Conservation (phyloP, 805 yeast species). For the Wickerhamia fluorescens region DNA sequence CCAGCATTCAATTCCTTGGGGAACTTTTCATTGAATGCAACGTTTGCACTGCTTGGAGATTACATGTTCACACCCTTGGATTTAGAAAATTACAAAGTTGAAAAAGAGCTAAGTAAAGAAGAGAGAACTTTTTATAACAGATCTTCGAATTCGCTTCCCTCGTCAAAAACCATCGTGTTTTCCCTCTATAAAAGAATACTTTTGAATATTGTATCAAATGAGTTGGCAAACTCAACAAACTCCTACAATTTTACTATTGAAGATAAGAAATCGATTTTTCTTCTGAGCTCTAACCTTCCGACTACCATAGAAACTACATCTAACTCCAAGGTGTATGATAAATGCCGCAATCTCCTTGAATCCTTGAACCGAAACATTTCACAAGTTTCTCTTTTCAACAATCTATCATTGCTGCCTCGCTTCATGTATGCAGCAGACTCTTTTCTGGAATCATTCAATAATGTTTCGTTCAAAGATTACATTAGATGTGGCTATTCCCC, state of each 20-base stretch:
- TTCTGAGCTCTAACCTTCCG: conserved; percentile 2
- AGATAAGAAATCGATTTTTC: conserved; percentile 17
- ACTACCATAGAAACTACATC: conserved; percentile 1
- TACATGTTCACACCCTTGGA: conserved; percentile 23
- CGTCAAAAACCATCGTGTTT: conserved; percentile 20
- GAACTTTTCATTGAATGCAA: conserved; percentile 22
- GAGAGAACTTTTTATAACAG: conserved; percentile 14
- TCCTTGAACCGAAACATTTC: neutral
- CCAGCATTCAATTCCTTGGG: conserved; percentile 11
- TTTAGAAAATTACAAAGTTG: conserved; percentile 8
- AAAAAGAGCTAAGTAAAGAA: neutral
- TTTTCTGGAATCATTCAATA: conserved; percentile 28
- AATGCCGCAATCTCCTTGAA: conserved; percentile 1
- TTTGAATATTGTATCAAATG: no score
- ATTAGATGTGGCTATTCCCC: conserved; percentile 62
- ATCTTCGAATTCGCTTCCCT: conserved; percentile 17
- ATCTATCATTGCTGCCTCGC: conserved; percentile 10
- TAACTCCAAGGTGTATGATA: conserved; percentile 1
- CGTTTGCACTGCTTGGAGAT: conserved; percentile 12
- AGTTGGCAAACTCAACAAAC: no score
- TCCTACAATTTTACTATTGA: conserved; percentile 16
- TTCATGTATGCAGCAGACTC: conserved; percentile 31
- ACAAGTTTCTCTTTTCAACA: conserved; percentile 5
- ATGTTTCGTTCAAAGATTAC: conserved; percentile 27
- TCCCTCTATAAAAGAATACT: conserved; percentile 22